Base-by-base conservation (phyloP, 192 early-diverging fungal species). In the Entomortierella beljakovae region DNA sequence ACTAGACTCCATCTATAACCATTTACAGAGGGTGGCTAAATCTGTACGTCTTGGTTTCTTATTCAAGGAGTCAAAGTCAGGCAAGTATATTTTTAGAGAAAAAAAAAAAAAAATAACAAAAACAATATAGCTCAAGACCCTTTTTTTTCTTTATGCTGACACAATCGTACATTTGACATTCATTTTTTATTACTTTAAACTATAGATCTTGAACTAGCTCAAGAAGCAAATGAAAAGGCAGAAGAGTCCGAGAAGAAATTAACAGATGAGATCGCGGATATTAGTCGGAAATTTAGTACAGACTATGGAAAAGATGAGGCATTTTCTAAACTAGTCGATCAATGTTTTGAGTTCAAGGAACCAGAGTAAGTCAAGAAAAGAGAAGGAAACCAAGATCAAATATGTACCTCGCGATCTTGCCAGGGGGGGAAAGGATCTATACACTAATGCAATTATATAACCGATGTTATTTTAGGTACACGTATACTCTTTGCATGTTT, bases 281-380 rank as follows among this genome's bases (percentile, higher is more conserved):
- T 96, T 18, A 79, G 87, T 6, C 70, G 80, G 29, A 82, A 94
- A 49, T 66, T 90, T 5, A 74, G 64, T 0, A 85, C 79, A 16
- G 94, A 98, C 71, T 92, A 93, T 66, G 98, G 98, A 0, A 82
- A 82, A 5, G 64, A 90, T 9, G 84, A 86, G 46, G 86, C 90
- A 62, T 98, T 89, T 83, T 86, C 91, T 53, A 73, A 90, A 22
- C 48, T 96, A 0, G 86, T 88, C 28, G 84, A 87, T 33, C 58
- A 91, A 60, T 99, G 97, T 81, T 80, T 92, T 55, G 81, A 84
- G 29, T 79, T 89, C 33, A 88, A 93, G 63, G 83, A 90, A 1
- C 57, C 84, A 33, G 92, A 93, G 91, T 95, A 87, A 74, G 84
- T 55, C 16, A 2, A 25, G 1, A 6, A 16, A 40, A 23, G 28